Conservation (phyloP, 345 rosid species). For the Garcia nutans region DNA sequence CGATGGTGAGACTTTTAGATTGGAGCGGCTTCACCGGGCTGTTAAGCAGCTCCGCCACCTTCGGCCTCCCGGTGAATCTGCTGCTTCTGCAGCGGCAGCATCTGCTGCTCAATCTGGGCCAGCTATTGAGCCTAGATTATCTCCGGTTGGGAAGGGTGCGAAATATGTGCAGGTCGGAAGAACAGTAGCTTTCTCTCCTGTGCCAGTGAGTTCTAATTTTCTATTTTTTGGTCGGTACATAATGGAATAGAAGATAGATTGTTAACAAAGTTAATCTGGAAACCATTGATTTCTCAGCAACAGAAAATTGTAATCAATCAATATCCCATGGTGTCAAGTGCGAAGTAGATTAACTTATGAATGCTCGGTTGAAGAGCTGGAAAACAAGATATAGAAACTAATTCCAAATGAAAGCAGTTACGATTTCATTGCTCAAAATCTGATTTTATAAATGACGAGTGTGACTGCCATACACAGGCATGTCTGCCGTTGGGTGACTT, state of each 20-base stretch:
- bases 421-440: neutral
- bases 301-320: neutral
- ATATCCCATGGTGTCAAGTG: neutral
- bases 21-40: conserved; percentile 80
- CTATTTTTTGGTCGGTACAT: neutral
- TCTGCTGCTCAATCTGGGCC: conserved; percentile 44
- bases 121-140: conserved; percentile 44
- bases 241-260: neutral
- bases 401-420: neutral
- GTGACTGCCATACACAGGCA: neutral
- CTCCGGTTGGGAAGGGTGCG: conserved; percentile 49
- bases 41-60: conserved; percentile 76
- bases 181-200: conserved; percentile 37
- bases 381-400: neutral
- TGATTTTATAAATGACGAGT: neutral
- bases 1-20: conserved; percentile 64
- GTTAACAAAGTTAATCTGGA: neutral
- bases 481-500: neutral
- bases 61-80: conserved; percentile 67
- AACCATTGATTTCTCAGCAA: neutral
- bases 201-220: conserved; percentile 47
- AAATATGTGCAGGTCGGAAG: conserved; percentile 44
- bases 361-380: neutral
- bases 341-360: neutral
- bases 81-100: conserved; percentile 29